Base-by-base conservation (phyloP, 768 basidiomycete species). In the Tephrocybe rancida region DNA sequence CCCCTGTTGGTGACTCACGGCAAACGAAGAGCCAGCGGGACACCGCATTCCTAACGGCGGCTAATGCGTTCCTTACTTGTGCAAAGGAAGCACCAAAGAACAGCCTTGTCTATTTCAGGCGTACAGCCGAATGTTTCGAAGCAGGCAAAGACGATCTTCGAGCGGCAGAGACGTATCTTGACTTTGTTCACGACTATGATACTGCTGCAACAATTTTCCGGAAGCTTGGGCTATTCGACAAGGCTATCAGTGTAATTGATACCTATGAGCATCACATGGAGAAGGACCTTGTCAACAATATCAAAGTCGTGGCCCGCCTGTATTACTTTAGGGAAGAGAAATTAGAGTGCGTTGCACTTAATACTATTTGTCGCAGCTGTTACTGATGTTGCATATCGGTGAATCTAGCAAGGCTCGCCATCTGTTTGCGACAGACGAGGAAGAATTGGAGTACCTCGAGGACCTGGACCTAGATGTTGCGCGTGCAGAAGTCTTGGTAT, bases 361-460 rank as follows among this genome's bases (percentile, higher is more conserved):
- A n/a, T n/a, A n/a, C n/a, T 19, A 24, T 41, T 35, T 32, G 1
- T 44, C 9, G 51, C 13, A 11, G 14, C 13, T 13, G 14, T 22
- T 34, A 16, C 14, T 37, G 35, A 37, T 16, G 35, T 16, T 37
- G 5, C 16, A 37, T 13, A 9, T 32, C 30, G n/a, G n/a, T n/a
- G n/a, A 7, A 30, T 29, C 10, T 57, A 87, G 87, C 18, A 69
- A 79, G 63, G 76, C 76, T 21, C 49, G 68, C 49, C 55, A 65
- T 5, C 63, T 88, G 3, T 89, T 89, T 53, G 54, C 69, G 0
- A 70, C 75, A 0, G 66, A 73, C 0, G 80, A 87, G 18, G 81
- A 85, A 19, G 73, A 73, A 19, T 57, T 85, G 18, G 76, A 79
- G 32, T 89, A 83, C 53, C 70, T 84, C 16, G 78, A 85, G 49